Conservation (phyloP, 2,329 filamentous ascomycete species). For the Aspergillus tanneri region DNA sequence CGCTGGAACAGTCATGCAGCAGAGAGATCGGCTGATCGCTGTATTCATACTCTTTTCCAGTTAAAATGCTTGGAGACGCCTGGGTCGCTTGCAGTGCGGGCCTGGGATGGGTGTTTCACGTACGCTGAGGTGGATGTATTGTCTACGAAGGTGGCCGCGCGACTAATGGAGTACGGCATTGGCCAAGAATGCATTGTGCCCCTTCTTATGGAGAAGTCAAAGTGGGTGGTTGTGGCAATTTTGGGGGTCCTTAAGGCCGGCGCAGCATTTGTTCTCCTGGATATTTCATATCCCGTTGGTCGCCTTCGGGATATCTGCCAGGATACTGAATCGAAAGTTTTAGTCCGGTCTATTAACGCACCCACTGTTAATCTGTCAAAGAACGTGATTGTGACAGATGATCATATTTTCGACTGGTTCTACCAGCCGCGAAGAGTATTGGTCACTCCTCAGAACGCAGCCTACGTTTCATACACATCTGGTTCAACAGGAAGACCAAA, state of each 20-base stretch:
- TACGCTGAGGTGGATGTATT: conserved; percentile 9
- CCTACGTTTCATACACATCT: conserved; percentile 59
- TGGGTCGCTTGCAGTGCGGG: conserved; percentile 12
- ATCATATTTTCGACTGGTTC: conserved; percentile 2
- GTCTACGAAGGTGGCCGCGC: neutral
- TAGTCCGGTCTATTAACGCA: conserved; percentile 15
- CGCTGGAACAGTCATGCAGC: neutral
- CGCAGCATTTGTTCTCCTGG: conserved; percentile 29
- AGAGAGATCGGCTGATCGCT: neutral
- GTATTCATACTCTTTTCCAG: conserved; percentile 6
- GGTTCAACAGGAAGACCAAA: conserved; percentile 85
- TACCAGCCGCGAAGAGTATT: neutral
- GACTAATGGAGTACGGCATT: neutral
- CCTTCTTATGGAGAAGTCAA: conserved; percentile 4
- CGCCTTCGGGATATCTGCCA: conserved; percentile 32
- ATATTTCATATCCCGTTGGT: conserved; percentile 29
- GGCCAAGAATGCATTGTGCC: neutral
- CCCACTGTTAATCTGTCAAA: neutral
- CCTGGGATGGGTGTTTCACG: conserved; percentile 19
- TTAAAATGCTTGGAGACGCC: conserved; percentile 5
- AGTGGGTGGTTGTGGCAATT: conserved; percentile 7
- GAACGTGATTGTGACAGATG: neutral
- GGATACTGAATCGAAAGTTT: conserved; percentile 13
- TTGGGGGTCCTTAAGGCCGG: conserved; percentile 27
- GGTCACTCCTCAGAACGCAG: conserved; percentile 1